These are phyloP conservation scores for Tulasnella sp. DNA, from an alignment of 768 basidiomycete species.

Conservation along the genomic window DNA sequence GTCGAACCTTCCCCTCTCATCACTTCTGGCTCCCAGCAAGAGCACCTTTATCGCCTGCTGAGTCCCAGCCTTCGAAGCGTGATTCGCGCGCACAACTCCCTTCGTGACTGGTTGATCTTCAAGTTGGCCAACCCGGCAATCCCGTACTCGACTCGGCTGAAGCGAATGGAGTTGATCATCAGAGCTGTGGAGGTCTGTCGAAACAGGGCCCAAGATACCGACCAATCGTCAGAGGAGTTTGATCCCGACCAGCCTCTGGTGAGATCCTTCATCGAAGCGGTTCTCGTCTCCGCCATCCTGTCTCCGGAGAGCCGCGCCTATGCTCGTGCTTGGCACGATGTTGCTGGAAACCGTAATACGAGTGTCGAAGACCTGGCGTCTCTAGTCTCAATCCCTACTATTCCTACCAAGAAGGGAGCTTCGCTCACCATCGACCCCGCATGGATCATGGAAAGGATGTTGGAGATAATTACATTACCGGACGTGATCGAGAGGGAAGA, in stretches of 20 bases:
- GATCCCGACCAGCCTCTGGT: slow-evolving; percentile 58
- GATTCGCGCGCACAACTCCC: slow-evolving; percentile 66
- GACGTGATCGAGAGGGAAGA: slow-evolving; percentile 62
- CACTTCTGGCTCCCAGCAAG: slow-evolving; percentile 59
- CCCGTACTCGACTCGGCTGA: slow-evolving; percentile 60
- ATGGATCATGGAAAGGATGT: slow-evolving; percentile 76
- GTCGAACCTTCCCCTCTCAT: slow-evolving; percentile 70
- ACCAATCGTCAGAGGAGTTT: slow-evolving; percentile 39
- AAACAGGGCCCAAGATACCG: slow-evolving; percentile 40
- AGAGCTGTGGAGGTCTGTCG: slow-evolving; percentile 72
- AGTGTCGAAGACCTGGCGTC: slow-evolving; percentile 58
- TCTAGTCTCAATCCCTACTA: slow-evolving; percentile 35
- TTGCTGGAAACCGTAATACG: slow-evolving; percentile 60
- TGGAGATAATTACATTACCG: slow-evolving; percentile 72
- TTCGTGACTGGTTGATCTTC: slow-evolving; percentile 75
- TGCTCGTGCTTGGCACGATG: slow-evolving; percentile 70
- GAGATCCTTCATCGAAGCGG: slow-evolving; percentile 77
- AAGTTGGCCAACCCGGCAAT: slow-evolving; percentile 63
- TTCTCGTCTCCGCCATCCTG: slow-evolving; percentile 68
- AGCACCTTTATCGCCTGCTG: slow-evolving; percentile 66
- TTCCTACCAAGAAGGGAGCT: not conserved
- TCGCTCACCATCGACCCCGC: slow-evolving; percentile 67
- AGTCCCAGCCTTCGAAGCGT: slow-evolving; percentile 70
- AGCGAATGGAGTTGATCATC: slow-evolving; percentile 68
- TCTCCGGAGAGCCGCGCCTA: slow-evolving; percentile 78